phyloP scores from a whole-genome alignment of 805 yeast genomes.

The Scheffersomyces spartinae region DNA sequence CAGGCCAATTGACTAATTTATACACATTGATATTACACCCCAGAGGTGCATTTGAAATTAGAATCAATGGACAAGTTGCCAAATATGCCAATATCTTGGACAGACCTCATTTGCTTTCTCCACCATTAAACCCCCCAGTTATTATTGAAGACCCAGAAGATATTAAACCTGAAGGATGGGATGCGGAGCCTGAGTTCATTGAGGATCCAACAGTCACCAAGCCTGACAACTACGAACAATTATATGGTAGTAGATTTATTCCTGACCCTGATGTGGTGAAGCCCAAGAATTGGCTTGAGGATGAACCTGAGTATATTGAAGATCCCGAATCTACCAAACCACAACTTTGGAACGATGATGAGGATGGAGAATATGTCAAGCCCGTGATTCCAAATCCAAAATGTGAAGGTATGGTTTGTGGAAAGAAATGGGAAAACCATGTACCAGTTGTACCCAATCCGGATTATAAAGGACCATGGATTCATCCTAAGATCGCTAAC shows the following conservation, averaged over 20 bases:
- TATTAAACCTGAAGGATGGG: conserved; percentile 74
- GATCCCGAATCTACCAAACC: conserved; percentile 66
- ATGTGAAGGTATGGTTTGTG: conserved; percentile 67
- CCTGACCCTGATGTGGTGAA: conserved; percentile 54
- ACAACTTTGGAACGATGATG: conserved; percentile 79
- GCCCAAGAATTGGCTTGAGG: conserved; percentile 78
- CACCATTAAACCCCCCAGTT: conserved; percentile 56
- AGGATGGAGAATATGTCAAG: conserved; percentile 78
- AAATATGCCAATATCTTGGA: conserved; percentile 59
- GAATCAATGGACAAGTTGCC: conserved; percentile 69
- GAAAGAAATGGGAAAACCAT: conserved; percentile 66
- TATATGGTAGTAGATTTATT: conserved; percentile 44
- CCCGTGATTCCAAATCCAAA: conserved; percentile 64
- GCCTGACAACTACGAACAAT: conserved; percentile 82
- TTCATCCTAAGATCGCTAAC: conserved; percentile 52
- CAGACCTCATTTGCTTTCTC: conserved; percentile 40
- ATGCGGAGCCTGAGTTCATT: conserved; percentile 49
- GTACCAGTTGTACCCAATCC: conserved; percentile 62
- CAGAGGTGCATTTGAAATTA: conserved; percentile 61
- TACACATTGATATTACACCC: conserved; percentile 69
- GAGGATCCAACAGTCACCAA: conserved; percentile 61
- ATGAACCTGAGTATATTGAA: conserved; percentile 40
- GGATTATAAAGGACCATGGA: conserved; percentile 69
- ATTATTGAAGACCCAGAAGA: conserved; percentile 48
- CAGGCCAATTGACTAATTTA: conserved; percentile 45